phyloP scores from a whole-genome alignment of 306 rosid species.

The Potentilla sterilis region DNA sequence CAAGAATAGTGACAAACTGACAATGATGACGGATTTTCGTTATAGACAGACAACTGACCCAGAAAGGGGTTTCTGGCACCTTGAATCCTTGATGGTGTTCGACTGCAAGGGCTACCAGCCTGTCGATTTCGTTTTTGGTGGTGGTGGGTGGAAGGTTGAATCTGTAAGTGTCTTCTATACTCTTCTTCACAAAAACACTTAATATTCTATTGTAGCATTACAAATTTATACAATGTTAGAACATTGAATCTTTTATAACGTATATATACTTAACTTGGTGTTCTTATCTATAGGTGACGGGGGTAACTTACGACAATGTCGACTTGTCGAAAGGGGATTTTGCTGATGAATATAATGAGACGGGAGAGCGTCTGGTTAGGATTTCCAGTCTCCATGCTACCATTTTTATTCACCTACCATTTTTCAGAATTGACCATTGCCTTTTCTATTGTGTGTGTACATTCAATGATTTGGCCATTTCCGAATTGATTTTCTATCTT shows the following conservation, averaged over 20 bases:
- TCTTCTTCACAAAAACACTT: background rate
- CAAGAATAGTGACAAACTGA: slow-evolving; percentile 21
- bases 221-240: background rate
- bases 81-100: slow-evolving; percentile 78
- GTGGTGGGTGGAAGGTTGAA: slow-evolving; percentile 72
- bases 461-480: too few relatives aligned
- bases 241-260: slow-evolving; percentile 1
- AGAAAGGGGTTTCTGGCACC: slow-evolving; percentile 54
- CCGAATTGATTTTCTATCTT: too few relatives aligned
- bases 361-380: slow-evolving; percentile 88
- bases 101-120: slow-evolving; percentile 90
- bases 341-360: slow-evolving; percentile 80
- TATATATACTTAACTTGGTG: slow-evolving; percentile 2
- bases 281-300: slow-evolving; percentile 49
- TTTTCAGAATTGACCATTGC: too few relatives aligned
- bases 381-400: slow-evolving; percentile 62
- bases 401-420: slow-evolving; percentile 29
- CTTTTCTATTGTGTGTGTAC: too few relatives aligned
- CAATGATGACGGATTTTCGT: slow-evolving; percentile 69
- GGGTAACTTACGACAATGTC: slow-evolving; percentile 64
- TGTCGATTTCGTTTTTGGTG: slow-evolving; percentile 44
- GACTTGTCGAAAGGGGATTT: slow-evolving; percentile 72
- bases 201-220: background rate
- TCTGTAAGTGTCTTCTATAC: slow-evolving; percentile 58
- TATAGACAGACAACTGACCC: slow-evolving; percentile 52